Evolutionary conservation across 2,329 filamentous ascomycete species (phyloP), one percentile per base, ranked within the genome.

Genomic region (Fusarium sp.): DNA sequence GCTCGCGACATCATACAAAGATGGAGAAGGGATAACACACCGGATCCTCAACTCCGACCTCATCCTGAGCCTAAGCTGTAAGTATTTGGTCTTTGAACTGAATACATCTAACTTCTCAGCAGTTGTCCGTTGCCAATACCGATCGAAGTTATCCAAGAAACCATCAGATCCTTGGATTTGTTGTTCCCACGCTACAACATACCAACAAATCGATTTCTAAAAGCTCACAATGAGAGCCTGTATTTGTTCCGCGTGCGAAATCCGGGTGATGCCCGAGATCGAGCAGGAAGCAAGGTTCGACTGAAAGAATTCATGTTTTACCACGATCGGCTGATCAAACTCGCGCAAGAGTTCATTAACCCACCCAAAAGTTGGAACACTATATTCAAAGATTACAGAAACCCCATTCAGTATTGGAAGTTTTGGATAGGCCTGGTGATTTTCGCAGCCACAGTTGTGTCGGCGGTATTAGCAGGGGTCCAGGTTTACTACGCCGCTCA

Each of bases 331-430:
- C 14, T 42, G 17, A 41, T 50, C 4, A 36, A 50, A 14, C 47
- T 49, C 8, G 47, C 47, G 8, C 36, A 50, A 31, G 47, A 41
- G 25, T 50, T 50, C 7, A 50, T 50, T 14, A 50, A 50, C 25
- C 36, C 47, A 6, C 47, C 36, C 11, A 50, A 33, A n/a, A 40
- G 25, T 10, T 50, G 23, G 47, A 29, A 41, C 14, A 50, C 36
- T 3, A 50, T 41, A 14, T 50, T 51, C 10, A 42, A 13, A 9
- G 48, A 42, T 6, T 51, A 35, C 11, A 51, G 48, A 13, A 51
- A 51, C 6, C 27, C 37, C 1, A 51, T 51, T 23, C 48, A 51
- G 37, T 51, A 51, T 15, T 51, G 48, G 36, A 52, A 20, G 11
- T 42, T 52, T 27, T 52, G 20, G 39, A 23, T 43, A 43, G 39